These are phyloP conservation scores for Plasmodium sp. DNA, from an alignment of 169 alveolate species.

Conservation along the genomic window DNA sequence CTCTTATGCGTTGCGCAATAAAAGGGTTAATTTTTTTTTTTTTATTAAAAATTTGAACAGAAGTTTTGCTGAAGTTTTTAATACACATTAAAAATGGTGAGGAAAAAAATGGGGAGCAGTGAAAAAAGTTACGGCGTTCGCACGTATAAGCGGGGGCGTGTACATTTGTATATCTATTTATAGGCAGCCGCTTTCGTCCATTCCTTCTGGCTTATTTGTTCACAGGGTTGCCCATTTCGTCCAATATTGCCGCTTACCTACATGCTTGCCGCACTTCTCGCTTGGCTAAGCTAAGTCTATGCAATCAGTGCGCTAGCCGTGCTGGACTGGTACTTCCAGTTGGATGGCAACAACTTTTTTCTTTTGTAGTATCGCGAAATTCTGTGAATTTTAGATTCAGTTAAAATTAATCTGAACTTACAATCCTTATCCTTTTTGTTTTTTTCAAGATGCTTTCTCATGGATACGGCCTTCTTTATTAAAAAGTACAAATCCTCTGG, in stretches of 20 bases:
- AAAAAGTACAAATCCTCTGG: constrained; percentile 99
- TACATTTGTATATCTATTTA: background rate
- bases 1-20: background rate
- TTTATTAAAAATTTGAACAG: constrained; percentile 44
- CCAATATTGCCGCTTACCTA: background rate
- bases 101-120: background rate
- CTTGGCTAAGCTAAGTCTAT: constrained; percentile 42
- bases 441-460: constrained; percentile 98
- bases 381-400: constrained; percentile 99
- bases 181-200: background rate
- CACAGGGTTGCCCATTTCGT: background rate
- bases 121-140: background rate
- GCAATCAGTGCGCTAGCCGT: constrained; percentile 91
- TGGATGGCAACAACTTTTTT: constrained; percentile 97
- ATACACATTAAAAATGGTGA: constrained; percentile 52
- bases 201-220: background rate
- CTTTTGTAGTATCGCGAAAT: constrained; percentile 98
- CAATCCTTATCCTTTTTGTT: constrained; percentile 97
- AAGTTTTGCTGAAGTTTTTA: constrained; percentile 27
- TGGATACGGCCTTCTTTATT: constrained; percentile 98
- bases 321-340: constrained; percentile 96
- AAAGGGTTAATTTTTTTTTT: background rate
- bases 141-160: background rate
- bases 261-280: background rate
- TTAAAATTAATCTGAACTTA: constrained; percentile 97